Base-by-base conservation (phyloP, 2,329 filamentous ascomycete genomes). In the Verticillium dahliae region DNA sequence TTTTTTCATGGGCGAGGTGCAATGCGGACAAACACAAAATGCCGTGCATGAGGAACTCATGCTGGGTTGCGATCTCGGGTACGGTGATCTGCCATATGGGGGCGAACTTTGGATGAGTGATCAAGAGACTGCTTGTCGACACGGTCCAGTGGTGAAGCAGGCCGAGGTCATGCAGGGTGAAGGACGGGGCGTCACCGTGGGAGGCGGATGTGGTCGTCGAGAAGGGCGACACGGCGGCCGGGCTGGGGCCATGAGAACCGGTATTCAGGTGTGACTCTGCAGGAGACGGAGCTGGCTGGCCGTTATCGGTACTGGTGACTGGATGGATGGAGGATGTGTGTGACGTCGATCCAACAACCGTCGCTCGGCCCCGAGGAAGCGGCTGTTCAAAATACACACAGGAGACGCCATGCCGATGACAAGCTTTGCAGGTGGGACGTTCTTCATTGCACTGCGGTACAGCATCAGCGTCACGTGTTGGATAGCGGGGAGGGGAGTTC, bases 141-240 rank as follows among this genome's bases (percentile, higher is more conserved):
- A 63, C n/a, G 13, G 64, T 63, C 65, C 65, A 66, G 35, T 66
- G 65, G n/a, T 67, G 65, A 4, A 66, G 60, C 10, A 66, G 58
- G 3, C 59, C 62, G 5, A 67, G 39, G 50, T 66, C 65, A n/a
- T 37, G 33, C 5, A 67, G 56, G 27, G 58, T 38, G 22, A 65
- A 66, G 10, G 31, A 37, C 7, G 34, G 6, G 1, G 56, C 3
- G 6, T 22, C 45, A 11, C 45, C 35, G 14, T 18, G n/a, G 1
- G 14, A 14, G 4, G 58, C 38, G 14, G 31, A 2, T 6, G 38
- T 22, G 14, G 1, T 34, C 31, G 18, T 5, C 6, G 37, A 31
- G 18, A 14, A 22, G n/a, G 39, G 39, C 15, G 56, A 41, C 14
- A 45, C 33, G 38, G 39, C 27, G 15, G 13, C 31, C 33, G 31